These are phyloP conservation scores for Chlorella sp. DNA, from an alignment of 139 green algal species.

Conservation along the genomic window DNA sequence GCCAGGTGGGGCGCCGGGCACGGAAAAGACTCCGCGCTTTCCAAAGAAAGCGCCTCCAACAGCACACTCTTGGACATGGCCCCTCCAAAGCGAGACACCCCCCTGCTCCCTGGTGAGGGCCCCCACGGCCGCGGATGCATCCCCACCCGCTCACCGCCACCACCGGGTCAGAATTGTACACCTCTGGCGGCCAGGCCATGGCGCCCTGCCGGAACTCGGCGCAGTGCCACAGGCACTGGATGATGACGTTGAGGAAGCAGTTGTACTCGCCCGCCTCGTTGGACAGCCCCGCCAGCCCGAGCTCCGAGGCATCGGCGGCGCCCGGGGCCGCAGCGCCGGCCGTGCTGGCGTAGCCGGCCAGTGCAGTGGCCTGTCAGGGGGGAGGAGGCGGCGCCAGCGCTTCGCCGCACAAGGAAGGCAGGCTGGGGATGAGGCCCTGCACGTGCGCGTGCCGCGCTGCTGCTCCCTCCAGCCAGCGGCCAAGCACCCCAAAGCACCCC, in stretches of 20 bases:
- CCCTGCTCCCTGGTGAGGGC: background rate
- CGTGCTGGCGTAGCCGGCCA: too few species aligned
- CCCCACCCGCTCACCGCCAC: background rate
- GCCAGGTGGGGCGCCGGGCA: background rate
- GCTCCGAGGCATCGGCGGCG: background rate
- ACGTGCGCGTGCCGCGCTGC: too few species aligned
- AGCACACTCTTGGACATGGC: background rate
- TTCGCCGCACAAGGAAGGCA: too few species aligned
- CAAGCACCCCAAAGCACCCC: too few species aligned
- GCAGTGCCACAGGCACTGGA: conserved; percentile 56
- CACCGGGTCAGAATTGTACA: conserved; percentile 14
- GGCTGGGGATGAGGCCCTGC: too few species aligned
- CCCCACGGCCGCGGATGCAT: background rate
- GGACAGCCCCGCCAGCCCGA: background rate
- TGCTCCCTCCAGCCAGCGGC: too few species aligned
- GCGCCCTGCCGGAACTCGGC: conserved; percentile 12
- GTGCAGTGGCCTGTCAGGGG: too few species aligned
- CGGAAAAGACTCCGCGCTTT: background rate
- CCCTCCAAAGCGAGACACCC: background rate
- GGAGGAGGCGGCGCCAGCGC: too few species aligned
- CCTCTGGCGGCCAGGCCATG: conserved; percentile 1
- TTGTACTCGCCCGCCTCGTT: conserved; percentile 70
- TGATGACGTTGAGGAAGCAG: conserved; percentile 91
- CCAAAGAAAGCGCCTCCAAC: background rate
- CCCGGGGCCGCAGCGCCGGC: background rate